Conservation (phyloP, 805 yeast genomes). For the Jamesozyma hellenica region DNA sequence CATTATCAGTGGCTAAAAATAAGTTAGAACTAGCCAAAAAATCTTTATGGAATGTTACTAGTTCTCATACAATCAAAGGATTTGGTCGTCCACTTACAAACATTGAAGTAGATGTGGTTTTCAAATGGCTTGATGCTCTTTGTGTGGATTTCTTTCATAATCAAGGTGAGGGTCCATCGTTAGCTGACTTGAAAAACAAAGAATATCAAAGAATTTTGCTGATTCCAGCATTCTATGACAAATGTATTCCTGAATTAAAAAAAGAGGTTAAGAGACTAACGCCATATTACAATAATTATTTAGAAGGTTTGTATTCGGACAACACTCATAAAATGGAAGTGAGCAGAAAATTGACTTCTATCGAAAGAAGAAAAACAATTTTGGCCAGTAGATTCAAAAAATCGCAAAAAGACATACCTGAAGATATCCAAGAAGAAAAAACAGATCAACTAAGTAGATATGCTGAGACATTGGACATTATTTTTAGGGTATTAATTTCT, state of each 20-base stretch:
- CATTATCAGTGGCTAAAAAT: conserved; percentile 37
- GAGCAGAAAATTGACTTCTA: conserved; percentile 35
- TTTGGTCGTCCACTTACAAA: conserved; percentile 47
- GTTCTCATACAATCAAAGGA: conserved; percentile 29
- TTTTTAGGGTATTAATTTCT: conserved; percentile 60
- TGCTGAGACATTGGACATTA: conserved; percentile 49
- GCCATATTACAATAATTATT: conserved; percentile 7
- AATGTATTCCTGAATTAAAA: conserved; percentile 36
- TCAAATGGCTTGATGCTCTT: conserved; percentile 58
- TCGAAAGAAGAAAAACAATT: conserved; percentile 57
- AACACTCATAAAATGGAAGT: conserved; percentile 10
- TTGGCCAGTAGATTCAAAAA: conserved; percentile 57
- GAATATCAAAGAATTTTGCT: conserved; percentile 55
- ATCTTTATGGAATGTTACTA: conserved; percentile 31
- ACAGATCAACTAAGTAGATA: conserved; percentile 34
- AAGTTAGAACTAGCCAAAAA: conserved; percentile 27
- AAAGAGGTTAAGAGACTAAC: conserved; percentile 47
- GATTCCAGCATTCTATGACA: conserved; percentile 57
- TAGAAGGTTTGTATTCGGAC: conserved; percentile 19
- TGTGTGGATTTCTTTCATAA: conserved; percentile 68
- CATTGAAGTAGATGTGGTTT: conserved; percentile 56
- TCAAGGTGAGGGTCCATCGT: conserved; percentile 71
- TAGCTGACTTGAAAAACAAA: conserved; percentile 50
- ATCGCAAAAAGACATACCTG: conserved; percentile 31
- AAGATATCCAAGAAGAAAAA: conserved; percentile 36